Conservation (phyloP, 1,139 yeast species). For the Kodamaea fungicola region DNA sequence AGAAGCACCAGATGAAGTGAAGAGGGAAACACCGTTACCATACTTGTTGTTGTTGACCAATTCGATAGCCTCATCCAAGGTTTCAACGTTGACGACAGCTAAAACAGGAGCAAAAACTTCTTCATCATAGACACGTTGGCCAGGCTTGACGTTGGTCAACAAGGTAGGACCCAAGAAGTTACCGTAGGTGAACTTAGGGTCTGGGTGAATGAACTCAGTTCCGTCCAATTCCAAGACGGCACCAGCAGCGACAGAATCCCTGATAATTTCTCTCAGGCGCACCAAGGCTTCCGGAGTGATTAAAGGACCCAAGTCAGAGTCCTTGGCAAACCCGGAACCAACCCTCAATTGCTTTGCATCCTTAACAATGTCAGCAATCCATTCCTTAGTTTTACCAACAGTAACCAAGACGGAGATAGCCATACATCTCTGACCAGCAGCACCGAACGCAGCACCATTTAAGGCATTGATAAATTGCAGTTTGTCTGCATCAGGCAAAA, state of each 20-base stretch:
- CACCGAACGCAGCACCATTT: conserved; percentile 79
- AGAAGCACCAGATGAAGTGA: conserved; percentile 66
- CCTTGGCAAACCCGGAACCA: conserved; percentile 63
- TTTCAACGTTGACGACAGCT: conserved; percentile 59
- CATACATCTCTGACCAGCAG: conserved; percentile 87
- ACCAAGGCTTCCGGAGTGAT: conserved; percentile 57
- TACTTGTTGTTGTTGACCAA: conserved; percentile 63
- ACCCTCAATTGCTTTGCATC: conserved; percentile 59
- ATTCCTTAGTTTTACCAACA: conserved; percentile 66
- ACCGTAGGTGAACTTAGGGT: conserved; percentile 52
- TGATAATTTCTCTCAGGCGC: conserved; percentile 55
- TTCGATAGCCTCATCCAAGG: conserved; percentile 70
- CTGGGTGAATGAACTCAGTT: conserved; percentile 47
- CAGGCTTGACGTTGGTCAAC: conserved; percentile 60
- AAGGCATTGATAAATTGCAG: conserved; percentile 63
- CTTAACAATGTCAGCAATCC: conserved; percentile 59
- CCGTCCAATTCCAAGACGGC: conserved; percentile 67
- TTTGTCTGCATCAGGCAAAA: conserved; percentile 71
- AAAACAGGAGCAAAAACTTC: conserved; percentile 80
- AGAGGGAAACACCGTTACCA: conserved; percentile 73
- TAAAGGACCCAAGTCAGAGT: conserved; percentile 70
- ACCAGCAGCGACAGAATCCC: conserved; percentile 53
- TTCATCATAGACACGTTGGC: conserved; percentile 69
- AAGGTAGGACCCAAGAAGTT: conserved; percentile 76
- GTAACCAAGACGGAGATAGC: conserved; percentile 73